Base-by-base conservation (phyloP, 108 stramenopile genomes). In the Pelagomonas calceolata region DNA sequence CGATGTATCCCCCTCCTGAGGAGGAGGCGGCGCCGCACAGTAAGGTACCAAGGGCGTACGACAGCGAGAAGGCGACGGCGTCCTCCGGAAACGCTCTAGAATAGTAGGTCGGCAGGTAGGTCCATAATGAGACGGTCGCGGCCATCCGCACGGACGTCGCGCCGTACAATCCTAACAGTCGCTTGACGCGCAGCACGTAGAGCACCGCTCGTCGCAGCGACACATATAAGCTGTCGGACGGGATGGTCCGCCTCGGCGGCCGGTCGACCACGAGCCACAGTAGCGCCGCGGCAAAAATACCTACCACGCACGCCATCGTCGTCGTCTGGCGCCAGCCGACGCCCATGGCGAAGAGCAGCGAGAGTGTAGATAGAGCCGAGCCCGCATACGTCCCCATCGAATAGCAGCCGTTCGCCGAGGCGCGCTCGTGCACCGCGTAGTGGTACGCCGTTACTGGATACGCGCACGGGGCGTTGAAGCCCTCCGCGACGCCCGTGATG, bases 401-500 rank as follows among this genome's bases (percentile, higher is more conserved):
- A n/a, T 77, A 79, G 68, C 76, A 69, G 29, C 78, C 76, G 63
- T 77, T 76, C 9, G 76, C 78, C 32, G 78, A 73, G 12, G 78
- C 75, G n/a, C 76, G 18, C 18, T 66, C 30, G 30, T 72, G 36
- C 45, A 76, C 34, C n/a, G 76, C 70, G 46, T 77, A 79, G 66
- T 76, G 66, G 46, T 65, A 46, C 32, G 71, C 73, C 36, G 77
- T 72, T 4, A 77, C 43, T 0, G 75, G 64, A 35, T 33, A 36
- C 17, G 63, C 10, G 66, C 65, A 30, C 34, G 71, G 63, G 33
- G 76, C 76, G 68, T 74, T 74, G 68, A 79, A 79, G 37, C 71
- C 78, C 43, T 79, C 37, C 29, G 71, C 76, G n/a, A 79, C 30
- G 31, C 75, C 75, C 33, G 73, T 35, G 35, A 76, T 30, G 34